Evolutionary conservation across 257 asterid species (phyloP).

Genomic region (Cordia subcordata): DNA sequence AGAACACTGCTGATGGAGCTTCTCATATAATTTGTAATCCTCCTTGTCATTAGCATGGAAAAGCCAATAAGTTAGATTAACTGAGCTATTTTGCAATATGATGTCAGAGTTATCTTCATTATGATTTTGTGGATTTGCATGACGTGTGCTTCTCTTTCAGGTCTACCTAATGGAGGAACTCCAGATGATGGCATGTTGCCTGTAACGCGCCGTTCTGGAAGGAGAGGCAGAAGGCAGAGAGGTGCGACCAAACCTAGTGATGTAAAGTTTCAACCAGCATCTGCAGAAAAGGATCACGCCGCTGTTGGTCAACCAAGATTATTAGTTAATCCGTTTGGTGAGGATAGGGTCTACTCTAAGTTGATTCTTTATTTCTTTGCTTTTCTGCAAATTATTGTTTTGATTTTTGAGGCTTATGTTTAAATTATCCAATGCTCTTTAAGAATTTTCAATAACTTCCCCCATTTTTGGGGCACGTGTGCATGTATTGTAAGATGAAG

Average conservation of each 20-base stretch:
- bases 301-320: slow-evolving; percentile 36
- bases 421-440: too few relatives aligned
- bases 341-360: slow-evolving; percentile 28
- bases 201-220: slow-evolving; percentile 58
- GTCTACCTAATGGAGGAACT: slow-evolving; percentile 41
- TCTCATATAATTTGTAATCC: slow-evolving; percentile 36
- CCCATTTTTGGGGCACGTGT: too few relatives aligned
- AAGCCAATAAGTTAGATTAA: not conserved
- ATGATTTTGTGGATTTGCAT: slow-evolving; percentile 3
- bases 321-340: slow-evolving; percentile 38
- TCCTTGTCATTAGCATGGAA: not conserved
- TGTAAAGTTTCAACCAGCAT: slow-evolving; percentile 36
- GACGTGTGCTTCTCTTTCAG: slow-evolving; percentile 23
- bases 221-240: slow-evolving; percentile 64
- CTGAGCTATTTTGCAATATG: not conserved
- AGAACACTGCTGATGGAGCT: slow-evolving; percentile 30
- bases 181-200: slow-evolving; percentile 40
- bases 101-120: not conserved
- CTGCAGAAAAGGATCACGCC: slow-evolving; percentile 48
- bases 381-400: slow-evolving; percentile 1
- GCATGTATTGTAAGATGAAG: too few relatives aligned
- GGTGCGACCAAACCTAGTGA: slow-evolving; percentile 39
- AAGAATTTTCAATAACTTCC: too few relatives aligned
- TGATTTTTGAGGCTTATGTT: too few relatives aligned
- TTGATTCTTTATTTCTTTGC: slow-evolving; percentile 1